A percentile compares a stretch with the other conserved stretches of the same genome.
Evolutionary conservation across 2,329 filamentous ascomycete genomes (phyloP).

Genomic region (Sarocladium kiliense): DNA sequence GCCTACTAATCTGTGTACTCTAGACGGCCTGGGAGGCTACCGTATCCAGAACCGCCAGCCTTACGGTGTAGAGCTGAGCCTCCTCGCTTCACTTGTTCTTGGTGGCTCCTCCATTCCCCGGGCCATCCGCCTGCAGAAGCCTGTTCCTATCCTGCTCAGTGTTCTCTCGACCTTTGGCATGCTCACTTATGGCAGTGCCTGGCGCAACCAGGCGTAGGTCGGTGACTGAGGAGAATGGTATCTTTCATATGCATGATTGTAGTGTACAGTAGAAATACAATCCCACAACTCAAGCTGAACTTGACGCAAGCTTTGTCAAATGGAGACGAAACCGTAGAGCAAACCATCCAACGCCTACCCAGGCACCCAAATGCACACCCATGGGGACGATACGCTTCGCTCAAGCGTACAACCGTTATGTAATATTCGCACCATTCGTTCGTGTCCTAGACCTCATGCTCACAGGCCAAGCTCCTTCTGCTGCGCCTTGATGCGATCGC

Average conservation of each 20-base stretch:
- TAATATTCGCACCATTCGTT: background rate
- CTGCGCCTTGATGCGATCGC: slow-evolving; percentile 64
- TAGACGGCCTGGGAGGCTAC: slow-evolving; percentile 75
- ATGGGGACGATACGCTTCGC: background rate
- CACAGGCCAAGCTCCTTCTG: slow-evolving; percentile 50
- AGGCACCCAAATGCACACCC: background rate
- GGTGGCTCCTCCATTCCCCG: slow-evolving; percentile 81
- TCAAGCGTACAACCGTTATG: background rate
- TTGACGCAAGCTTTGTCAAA: background rate
- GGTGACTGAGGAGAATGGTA: background rate
- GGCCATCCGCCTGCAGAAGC: slow-evolving; percentile 78
- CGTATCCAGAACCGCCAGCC: slow-evolving; percentile 69
- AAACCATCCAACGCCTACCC: slow-evolving; percentile 1
- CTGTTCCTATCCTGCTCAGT: slow-evolving; percentile 75
- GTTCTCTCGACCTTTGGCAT: slow-evolving; percentile 74
- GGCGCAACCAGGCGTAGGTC: slow-evolving; percentile 34
- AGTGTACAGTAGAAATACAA: slow-evolving; percentile 8
- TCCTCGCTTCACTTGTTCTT: slow-evolving; percentile 81
- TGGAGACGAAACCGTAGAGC: background rate
- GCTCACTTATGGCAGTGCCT: slow-evolving; percentile 72
- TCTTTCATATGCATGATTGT: background rate
- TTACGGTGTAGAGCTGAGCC: slow-evolving; percentile 83
- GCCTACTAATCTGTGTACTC: slow-evolving; percentile 9
- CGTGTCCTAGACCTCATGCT: slow-evolving; percentile 4
- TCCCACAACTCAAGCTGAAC: background rate